These are phyloP conservation scores for Aspergillus conjunctus DNA, from an alignment of 495 filamentous ascomycete genomes.

Conservation along the genomic window DNA sequence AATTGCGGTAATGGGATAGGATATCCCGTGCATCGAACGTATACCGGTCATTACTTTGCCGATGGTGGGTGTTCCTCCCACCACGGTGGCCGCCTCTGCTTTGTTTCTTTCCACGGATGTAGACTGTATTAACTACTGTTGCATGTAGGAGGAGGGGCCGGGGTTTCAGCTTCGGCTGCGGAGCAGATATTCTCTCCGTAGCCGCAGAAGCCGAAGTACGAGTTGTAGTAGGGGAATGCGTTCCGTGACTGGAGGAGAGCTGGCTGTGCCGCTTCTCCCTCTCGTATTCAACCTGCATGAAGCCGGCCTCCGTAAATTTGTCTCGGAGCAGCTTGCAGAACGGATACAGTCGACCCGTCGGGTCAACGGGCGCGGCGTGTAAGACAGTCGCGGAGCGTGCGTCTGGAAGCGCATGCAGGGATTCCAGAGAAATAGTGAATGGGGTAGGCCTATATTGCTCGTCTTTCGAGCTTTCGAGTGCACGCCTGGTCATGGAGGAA, in stretches of 20 bases:
- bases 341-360: constrained; percentile 52
- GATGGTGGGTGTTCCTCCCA: constrained; percentile 35
- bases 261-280: constrained; percentile 15
- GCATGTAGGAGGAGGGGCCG: constrained; percentile 79
- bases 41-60: constrained; percentile 22
- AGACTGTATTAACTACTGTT: constrained; percentile 86
- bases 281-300: constrained; percentile 57
- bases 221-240: background rate
- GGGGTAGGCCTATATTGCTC: constrained; percentile 11
- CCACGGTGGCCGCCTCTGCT: constrained; percentile 9
- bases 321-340: constrained; percentile 66
- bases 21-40: constrained; percentile 45
- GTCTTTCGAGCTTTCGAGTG: background rate
- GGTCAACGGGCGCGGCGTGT: constrained; percentile 59
- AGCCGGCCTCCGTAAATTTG: constrained; percentile 61
- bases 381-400: constrained; percentile 51
- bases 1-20: constrained; percentile 34
- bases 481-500: background rate
- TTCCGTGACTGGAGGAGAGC: background rate
- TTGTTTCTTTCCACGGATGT: constrained; percentile 46
- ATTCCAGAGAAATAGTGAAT: constrained; percentile 42
- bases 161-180: constrained; percentile 25
- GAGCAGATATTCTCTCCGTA: background rate
- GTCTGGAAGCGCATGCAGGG: constrained; percentile 37
- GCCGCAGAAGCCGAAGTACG: background rate